A percentile compares a stretch with the other conserved stretches of the same genome.
Evolutionary conservation across 495 filamentous ascomycete species (phyloP).

Genomic region (Schizothecium vesticola): DNA sequence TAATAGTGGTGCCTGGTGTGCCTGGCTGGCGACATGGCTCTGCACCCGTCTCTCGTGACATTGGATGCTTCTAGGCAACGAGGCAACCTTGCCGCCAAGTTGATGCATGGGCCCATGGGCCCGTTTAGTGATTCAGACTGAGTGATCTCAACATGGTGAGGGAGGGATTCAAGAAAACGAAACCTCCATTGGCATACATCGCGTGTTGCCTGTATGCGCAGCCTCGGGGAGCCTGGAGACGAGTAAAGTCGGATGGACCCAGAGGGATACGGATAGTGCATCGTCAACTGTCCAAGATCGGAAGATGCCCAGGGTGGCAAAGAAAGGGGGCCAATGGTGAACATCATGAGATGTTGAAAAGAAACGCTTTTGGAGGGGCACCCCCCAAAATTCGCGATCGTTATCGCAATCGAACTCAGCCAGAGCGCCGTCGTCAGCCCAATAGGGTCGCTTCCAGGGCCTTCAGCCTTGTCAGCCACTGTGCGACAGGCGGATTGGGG

Average conservation of each 20-base stretch:
- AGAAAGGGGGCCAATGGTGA: background rate
- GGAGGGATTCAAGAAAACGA: no score
- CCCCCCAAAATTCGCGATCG: background rate
- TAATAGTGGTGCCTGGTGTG: background rate
- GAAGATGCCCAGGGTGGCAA: background rate
- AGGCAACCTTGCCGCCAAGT: no score
- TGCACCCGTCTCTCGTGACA: background rate
- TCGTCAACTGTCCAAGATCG: background rate
- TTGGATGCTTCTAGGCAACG: no score
- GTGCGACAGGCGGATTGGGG: background rate
- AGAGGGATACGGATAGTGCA: no score
- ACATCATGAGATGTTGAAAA: background rate
- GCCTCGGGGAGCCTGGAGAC: background rate
- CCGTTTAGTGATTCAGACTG: background rate
- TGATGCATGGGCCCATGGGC: background rate
- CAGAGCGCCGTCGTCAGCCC: background rate
- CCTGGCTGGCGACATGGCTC: background rate
- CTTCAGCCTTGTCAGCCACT: slow-evolving; percentile 9
- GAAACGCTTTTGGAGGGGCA: background rate
- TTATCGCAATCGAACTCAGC: slow-evolving; percentile 3
- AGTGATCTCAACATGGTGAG: background rate
- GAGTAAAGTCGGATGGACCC: background rate
- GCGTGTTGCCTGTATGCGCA: background rate
- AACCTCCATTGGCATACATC: no score
- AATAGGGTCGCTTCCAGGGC: background rate